Conservation (phyloP, 495 filamentous ascomycete genomes). For the Aspergillus biplanus region DNA sequence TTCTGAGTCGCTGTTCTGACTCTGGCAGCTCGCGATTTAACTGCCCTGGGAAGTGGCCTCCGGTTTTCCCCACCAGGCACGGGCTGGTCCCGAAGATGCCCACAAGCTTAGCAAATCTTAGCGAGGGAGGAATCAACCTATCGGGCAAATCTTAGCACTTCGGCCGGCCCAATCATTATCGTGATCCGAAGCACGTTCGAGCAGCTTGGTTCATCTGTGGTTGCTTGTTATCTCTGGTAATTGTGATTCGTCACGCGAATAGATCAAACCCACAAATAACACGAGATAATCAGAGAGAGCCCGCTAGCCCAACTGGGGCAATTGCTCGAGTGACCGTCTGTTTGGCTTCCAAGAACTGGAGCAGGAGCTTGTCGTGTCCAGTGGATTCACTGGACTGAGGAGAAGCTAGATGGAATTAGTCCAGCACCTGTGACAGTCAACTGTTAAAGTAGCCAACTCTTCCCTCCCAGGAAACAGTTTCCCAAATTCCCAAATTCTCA, state of each 20-base stretch:
- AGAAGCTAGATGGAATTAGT: background rate
- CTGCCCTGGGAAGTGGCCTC: background rate
- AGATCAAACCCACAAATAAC: background rate
- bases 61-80: background rate
- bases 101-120: slow-evolving; percentile 11
- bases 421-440: background rate
- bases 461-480: background rate
- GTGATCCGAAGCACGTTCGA: background rate
- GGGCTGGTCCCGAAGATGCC: background rate
- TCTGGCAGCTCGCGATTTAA: background rate
- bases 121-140: background rate
- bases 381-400: no score
- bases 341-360: background rate
- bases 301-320: background rate
- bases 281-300: background rate
- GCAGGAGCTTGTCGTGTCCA: no score
- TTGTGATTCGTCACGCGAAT: background rate
- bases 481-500: background rate
- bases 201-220: no score
- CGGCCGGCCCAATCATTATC: background rate
- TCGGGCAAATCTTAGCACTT: background rate
- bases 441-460: background rate
- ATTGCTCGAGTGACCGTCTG: slow-evolving; percentile 9
- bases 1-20: background rate
- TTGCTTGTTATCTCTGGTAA: background rate